Base-by-base conservation (phyloP, 768 basidiomycete species). In the Hemileccinum rubropunctum region DNA sequence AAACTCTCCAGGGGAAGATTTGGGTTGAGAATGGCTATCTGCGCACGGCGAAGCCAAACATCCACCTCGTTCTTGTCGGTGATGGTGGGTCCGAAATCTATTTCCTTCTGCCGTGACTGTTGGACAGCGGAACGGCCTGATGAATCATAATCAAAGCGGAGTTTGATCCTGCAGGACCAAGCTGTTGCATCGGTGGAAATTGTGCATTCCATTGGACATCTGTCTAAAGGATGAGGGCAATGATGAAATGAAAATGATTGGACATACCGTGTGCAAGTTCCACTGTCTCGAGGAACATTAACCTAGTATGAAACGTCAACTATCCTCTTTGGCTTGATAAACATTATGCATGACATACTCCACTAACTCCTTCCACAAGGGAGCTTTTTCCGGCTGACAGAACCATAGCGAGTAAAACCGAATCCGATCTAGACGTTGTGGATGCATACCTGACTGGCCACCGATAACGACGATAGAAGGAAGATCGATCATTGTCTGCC, bases 231-330 rank as follows among this genome's bases (percentile, higher is more conserved):
- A 9, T 64, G 40, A 48, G 37, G 21, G 20, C 8, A 6, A 26
- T 23, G n/a, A 46, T 7, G 14, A 11, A 34, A 20, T n/a, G 0
- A 7, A 36, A 37, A 21, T 1, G n/a, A 15, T 21, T 32, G 14
- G n/a, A 45, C 53, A 27, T 2, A 78, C 82, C 79, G 69, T 0
- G 80, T 83, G 45, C 82, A 83, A 1, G 80, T 83, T 18, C 81
- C 81, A 37, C 78, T 78, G 35, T 83, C 83, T 28, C 83, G 69
- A 11, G 83, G 82, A 26, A 84, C 81, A 42, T 67, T 79, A 26
- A 83, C 79, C 83, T 84, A 35, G 15, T 1, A 30, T 15, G 27
- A 42, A 18, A 3, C 7, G 15, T 58, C 30, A 60, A 17, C 9
- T 13, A 37, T 21, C 15, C 3, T 23, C 18, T 11, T 8, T 34